Evolutionary conservation across 2,329 filamentous ascomycete genomes (phyloP), one percentile per base, ranked within the genome.

Genomic region (Thermomyces lanuginosus): DNA sequence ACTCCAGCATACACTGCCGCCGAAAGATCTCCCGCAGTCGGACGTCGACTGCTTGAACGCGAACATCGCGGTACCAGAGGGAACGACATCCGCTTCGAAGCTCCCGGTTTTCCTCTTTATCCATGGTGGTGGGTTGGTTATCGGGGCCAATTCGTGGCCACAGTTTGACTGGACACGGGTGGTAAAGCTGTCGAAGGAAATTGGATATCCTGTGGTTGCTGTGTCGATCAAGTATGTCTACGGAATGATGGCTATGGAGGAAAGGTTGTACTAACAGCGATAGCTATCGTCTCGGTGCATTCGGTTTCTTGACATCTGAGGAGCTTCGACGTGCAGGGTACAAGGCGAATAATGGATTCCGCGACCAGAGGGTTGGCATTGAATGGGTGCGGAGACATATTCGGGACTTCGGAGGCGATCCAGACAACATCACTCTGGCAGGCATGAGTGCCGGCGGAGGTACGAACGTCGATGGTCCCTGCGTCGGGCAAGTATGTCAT

Each of bases 51-150:
- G 64, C 16, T 43, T 70, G 13, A 66, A 63, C 25, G 42, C 69
- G 10, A 67, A 66, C 32, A 58, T 69, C 24, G 58, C 60, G 0
- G 48, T 60, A 0, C 64, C 64, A 1, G 33, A 38, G 5, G 30
- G 32, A 20, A 41, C 23, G 6, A 41, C 33, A 1, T 26, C 17
- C 0, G 29, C 37, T 4, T 41, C 44, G 8, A 53, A 51, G 4
- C 44, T 67, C 2, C 65, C 64, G 0, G 63, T 68, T 0, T 49
- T 66, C 20, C 51, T 64, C 2, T 66, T 64, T 34, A 53, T 69
- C 4, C 63, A 69, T 32, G 65, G 65, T 0, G 64, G 65, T 7
- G 64, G 59, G 0, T 60, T 64, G 25, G 43, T 46, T 2, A 49
- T 60, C 2, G 65, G 64, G 2, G 60, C 60, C 3, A 62, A 56